Evolutionary conservation across 1,139 yeast genomes (phyloP), one percentile per base, ranked within the genome.

Genomic region (Taphrina pruni): DNA sequence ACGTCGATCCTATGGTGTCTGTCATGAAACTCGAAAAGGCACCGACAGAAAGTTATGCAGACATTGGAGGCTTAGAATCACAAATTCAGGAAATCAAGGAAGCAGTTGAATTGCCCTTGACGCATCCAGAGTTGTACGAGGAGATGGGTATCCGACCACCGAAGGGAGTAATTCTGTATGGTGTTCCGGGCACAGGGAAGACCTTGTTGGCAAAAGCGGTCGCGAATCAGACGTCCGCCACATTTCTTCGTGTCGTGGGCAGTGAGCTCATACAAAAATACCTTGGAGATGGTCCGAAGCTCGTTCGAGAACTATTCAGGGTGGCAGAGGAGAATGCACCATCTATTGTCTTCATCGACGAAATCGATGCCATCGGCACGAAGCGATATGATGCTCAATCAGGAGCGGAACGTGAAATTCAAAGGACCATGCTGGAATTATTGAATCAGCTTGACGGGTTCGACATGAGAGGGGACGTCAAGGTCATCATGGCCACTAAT

Each of bases 71-170:
- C 54, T 85, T 94, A 75, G 99, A 95, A 79, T 79, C 88, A 20
- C 99, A 95, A 80, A 94, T 94, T 76, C 98, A 94, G 82, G 99
- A 95, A 80, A 95, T 95, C 75, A 94, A 94, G 80, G 99, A 95
- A 80, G 91, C 97, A 1, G 99, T 95, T 8, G 99, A 95, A 79
- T 84, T 95, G 76, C 99, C 99, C 9, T 84, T 95, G 73, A 93
- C 98, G 26, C 99, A 95, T 79, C 98, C 99, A 0, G 99, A 95
- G 79, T 82, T 95, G 75, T 95, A 94, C 80, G 97, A 95, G 80
- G 98, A 94, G 80, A 94, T 95, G 97, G 99, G 99, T 74, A 94
- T 95, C 78, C 92, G 93, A 77, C 99, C 99, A 8, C 99, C 99
- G n/a, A 94, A 94, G 81, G 99, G 99, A 80, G 99, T 95, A 69